These are phyloP conservation scores for Saccharomycopsis sp. DNA, from an alignment of 805 yeast genomes.

Conservation along the genomic window DNA sequence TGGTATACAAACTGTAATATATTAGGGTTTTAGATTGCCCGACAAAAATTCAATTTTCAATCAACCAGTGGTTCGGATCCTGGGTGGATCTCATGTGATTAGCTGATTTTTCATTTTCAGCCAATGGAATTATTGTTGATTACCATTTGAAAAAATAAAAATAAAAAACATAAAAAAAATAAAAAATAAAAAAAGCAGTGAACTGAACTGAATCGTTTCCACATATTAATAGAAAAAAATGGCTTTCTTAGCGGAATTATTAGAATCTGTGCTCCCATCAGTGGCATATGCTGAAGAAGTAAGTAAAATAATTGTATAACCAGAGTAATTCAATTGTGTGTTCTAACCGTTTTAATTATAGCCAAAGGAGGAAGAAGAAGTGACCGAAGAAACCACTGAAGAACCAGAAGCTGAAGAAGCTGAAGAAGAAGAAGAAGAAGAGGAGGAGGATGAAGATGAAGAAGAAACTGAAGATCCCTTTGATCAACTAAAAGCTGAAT, in stretches of 20 bases:
- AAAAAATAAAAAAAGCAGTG: too few relatives aligned
- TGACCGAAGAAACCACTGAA: slow-evolving; percentile 18
- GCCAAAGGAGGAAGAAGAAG: slow-evolving; percentile 28
- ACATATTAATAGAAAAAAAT: too few relatives aligned
- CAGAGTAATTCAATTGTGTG: neutral
- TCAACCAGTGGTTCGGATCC: neutral
- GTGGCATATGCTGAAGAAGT: slow-evolving; percentile 37
- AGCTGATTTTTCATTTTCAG: neutral
- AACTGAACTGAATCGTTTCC: too few relatives aligned
- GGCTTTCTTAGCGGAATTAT: slow-evolving; percentile 42
- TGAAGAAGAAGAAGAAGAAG: slow-evolving; percentile 41
- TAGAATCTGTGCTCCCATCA: slow-evolving; percentile 40
- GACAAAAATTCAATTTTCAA: neutral
- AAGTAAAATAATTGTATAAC: neutral
- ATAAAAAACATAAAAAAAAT: too few relatives aligned
- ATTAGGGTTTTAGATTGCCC: neutral
- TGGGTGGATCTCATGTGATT: slow-evolving; percentile 1
- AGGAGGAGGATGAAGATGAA: slow-evolving; percentile 60
- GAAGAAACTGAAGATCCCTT: slow-evolving; percentile 63
- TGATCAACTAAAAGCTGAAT: slow-evolving; percentile 60
- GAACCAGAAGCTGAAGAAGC: slow-evolving; percentile 30
- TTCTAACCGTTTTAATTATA: neutral
- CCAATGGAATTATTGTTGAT: slow-evolving; percentile 13
- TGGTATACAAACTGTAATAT: neutral
- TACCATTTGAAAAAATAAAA: slow-evolving; percentile 2